Evolutionary conservation across 2,329 filamentous ascomycete genomes (phyloP), one percentile per base, ranked within the genome.

Genomic region (Aspergillus flavus): DNA sequence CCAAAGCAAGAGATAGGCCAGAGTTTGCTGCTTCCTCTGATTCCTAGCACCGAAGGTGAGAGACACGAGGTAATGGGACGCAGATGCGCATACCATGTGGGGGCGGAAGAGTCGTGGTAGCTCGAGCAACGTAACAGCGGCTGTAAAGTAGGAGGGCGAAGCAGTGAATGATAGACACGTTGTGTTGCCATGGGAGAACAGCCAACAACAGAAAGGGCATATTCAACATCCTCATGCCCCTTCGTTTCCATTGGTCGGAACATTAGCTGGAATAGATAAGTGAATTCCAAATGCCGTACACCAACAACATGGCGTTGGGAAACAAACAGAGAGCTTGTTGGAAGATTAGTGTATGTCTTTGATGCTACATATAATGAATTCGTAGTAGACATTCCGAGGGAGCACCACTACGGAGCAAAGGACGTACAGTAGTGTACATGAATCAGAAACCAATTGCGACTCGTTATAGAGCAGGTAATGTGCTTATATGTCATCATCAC

Each of bases 401-500:
- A 9, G 16, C 2, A 28, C 26, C 14, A 9, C 46, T 28, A 50
- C 23, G 26, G 10, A 50, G 46, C 12, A 46, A 50, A 30, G 14
- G 16, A 50, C 6, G 28, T 32, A 34, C 28, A 52, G 16, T 34
- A 11, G 19, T 52, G 16, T n/a, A 30, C n/a, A 32, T 19, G 26
- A 52, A 52, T 23, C 28, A 21, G 19, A 21, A 34, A 21, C 9
- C 10, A 34, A 52, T 32, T 32, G 48, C 6, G 28, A 9, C 28
- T 32, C 16, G 4, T n/a, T 52, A 19, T 16, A 32, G 4, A 34
- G 28, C n/a, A 28, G 14, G 23, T 12, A 11, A n/a, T 34, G 32
- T 19, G 32, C 32, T 55, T 39, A 19, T 55, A 55, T 39, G 21
- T 55, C 52, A 55, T 55, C 32, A 39, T 55, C 52, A n/a, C 26